Base-by-base conservation (phyloP, 495 filamentous ascomycete genomes). In the Aspergillus bridgeri region DNA sequence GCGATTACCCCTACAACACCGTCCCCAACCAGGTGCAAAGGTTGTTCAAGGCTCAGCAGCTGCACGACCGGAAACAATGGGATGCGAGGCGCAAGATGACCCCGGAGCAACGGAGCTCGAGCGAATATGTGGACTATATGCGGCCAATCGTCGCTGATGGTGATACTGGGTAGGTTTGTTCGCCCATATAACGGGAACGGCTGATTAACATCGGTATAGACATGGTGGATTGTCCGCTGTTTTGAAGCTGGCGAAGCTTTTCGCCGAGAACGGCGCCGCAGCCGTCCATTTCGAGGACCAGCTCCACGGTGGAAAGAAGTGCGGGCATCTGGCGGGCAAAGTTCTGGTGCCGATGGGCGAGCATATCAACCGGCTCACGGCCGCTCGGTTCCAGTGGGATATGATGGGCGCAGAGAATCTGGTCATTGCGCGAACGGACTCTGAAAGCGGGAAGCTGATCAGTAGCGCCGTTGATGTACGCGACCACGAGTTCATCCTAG, bases 281-380 rank as follows among this genome's bases (percentile, higher is more conserved):
- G 94, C 88, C 8, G 95, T 98, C 2, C 94, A 98, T 69, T 95
- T 98, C 64, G 94, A 98, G 71, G 94, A 98, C 65, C 95, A 98
- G 67, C 79, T 97, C 52, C 94, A 98, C 68, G 94, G 94, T 22
- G 94, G 94, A 42, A 98, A 98, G 81, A 98, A 98, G 74, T 98
- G 94, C 68, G 94, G 94, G 18, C 94, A 98, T 77, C 80, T 98
- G 57, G 93, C 94, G 2, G 94, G 94, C 59, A 98, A 98, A 72
- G 94, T 98, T 1, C 78, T 98, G 13, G 94, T 98, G 0, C 95
- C 94, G 0, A 85, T 94, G 42, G 87, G 90, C 60, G 94, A 98
- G 64, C 94, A 98, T 73, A 95, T 98, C 76, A 97, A 97, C 74
- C 84, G 94, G 17, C 84, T 98, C 5, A 85, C 91, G 25, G 92